Percentiles rank a stretch among this genome's conserved stretches.
phyloP scores from a whole-genome alignment of 169 alveolate genomes.

The Cytauxzoon felis region DNA sequence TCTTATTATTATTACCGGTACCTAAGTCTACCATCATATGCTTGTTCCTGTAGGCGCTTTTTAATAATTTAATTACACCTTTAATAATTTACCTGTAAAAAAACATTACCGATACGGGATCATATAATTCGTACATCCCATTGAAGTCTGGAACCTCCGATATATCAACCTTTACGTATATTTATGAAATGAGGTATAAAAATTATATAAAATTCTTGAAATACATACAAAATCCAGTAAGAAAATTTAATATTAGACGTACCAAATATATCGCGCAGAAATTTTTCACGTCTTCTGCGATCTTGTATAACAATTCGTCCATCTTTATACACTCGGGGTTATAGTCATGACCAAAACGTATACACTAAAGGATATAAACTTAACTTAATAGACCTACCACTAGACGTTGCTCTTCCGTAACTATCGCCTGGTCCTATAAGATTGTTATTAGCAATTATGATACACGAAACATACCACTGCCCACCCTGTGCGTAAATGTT shows the following conservation, averaged over 20 bases:
- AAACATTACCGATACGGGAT: conserved; percentile 98
- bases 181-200: conserved; percentile 8
- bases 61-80: background rate
- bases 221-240: background rate
- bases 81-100: conserved; percentile 79
- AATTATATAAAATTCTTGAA: background rate
- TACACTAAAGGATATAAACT: conserved; percentile 65
- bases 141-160: conserved; percentile 98
- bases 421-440: conserved; percentile 91
- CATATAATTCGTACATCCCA: conserved; percentile 97
- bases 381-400: conserved; percentile 68
- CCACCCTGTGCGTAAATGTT: conserved; percentile 97
- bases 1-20: conserved; percentile 97
- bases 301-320: conserved; percentile 94
- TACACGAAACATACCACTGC: conserved; percentile 88
- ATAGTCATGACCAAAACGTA: conserved; percentile 98
- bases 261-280: conserved; percentile 96
- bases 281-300: conserved; percentile 93
- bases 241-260: conserved; percentile 1
- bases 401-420: conserved; percentile 94
- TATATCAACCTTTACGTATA: conserved; percentile 83
- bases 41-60: conserved; percentile 82
- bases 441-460: background rate
- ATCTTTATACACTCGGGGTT: conserved; percentile 96
- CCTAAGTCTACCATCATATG: conserved; percentile 99